Conservation (phyloP, 2,329 filamentous ascomycete genomes). For the Fonsecaea monophora region DNA sequence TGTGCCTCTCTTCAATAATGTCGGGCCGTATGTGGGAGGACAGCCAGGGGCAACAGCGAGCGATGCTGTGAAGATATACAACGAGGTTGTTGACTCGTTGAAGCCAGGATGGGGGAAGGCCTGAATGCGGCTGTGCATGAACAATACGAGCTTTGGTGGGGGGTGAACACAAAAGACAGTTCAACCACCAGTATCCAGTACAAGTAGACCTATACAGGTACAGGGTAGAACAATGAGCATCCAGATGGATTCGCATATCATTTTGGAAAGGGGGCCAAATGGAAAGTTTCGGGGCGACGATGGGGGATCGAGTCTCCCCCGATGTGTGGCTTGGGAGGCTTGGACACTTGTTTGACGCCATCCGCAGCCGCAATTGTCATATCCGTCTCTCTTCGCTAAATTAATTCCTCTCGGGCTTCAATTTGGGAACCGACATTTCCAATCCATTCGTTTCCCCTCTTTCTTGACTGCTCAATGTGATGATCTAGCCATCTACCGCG, state of each 20-base stretch:
- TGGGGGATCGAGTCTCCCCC: neutral
- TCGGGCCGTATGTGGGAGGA: conserved; percentile 55
- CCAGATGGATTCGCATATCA: neutral
- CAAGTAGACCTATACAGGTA: neutral
- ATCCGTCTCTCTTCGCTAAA: neutral
- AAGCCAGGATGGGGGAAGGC: conserved; percentile 58
- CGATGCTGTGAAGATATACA: conserved; percentile 49
- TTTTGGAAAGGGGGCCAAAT: neutral
- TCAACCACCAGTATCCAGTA: neutral
- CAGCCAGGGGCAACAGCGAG: conserved; percentile 56
- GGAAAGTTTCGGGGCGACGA: neutral
- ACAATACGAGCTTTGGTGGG: neutral
- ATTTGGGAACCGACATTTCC: neutral
- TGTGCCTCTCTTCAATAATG: conserved; percentile 60
- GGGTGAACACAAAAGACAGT: neutral
- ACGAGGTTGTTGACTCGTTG: conserved; percentile 60
- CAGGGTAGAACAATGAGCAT: neutral
- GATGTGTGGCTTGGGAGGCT: neutral
- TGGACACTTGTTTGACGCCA: conserved; percentile 3
- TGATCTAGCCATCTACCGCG: neutral
- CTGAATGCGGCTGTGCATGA: neutral
- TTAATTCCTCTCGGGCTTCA: neutral
- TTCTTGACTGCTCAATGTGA: neutral
- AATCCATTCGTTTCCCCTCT: neutral
- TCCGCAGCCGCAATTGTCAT: conserved; percentile 1